Evolutionary conservation across 352 stramenopile genomes (phyloP), one percentile per base, ranked within the genome.

Genomic region (Phytopythium boreale): DNA sequence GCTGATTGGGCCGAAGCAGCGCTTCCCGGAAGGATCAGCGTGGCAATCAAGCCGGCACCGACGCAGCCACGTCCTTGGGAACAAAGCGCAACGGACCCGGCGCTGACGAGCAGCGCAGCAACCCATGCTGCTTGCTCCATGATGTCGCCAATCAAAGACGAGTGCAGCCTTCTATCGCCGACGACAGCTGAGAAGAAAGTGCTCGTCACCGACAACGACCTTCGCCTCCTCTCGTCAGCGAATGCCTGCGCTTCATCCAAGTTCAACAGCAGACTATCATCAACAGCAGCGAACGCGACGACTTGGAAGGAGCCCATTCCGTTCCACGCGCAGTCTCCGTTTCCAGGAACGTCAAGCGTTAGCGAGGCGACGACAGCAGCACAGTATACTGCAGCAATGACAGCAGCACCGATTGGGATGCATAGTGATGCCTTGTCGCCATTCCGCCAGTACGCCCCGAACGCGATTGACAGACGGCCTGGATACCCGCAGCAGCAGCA

Each of bases 201-300:
- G 17, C 68, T 84, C 26, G 78, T 84, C 22, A 77, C 69, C 1
- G 72, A 84, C 43, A 83, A 56, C 43, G 76, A 88, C 36, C 65
- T 85, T 39, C 76, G 60, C 24, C 43, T 83, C 17, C 15, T 19
- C 24, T 34, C 22, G 24, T 27, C 22, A 0, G 12, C 11, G 3
- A 6, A 36, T n/a, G 12, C 19, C 70, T 74, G 39, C 14, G 56
- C 66, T 22, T 59, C 61, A 4, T 69, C 65, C 15, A 59, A 20
- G 26, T 49, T 47, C 2, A 7, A 43, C 37, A 37, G 1, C 14
- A 27, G 4, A 41, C 56, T 19, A 11, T n/a, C n/a, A 29, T 20
- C 26, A 31, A 36, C 22, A 26, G 3, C 29, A n/a, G 27, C 26
- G 53, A 24, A 31, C 44, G 17, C 60, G 44, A 10, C 66, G 61